Evolutionary conservation across 805 yeast species (phyloP).

Genomic region (Zygoascus biomembranicola): DNA sequence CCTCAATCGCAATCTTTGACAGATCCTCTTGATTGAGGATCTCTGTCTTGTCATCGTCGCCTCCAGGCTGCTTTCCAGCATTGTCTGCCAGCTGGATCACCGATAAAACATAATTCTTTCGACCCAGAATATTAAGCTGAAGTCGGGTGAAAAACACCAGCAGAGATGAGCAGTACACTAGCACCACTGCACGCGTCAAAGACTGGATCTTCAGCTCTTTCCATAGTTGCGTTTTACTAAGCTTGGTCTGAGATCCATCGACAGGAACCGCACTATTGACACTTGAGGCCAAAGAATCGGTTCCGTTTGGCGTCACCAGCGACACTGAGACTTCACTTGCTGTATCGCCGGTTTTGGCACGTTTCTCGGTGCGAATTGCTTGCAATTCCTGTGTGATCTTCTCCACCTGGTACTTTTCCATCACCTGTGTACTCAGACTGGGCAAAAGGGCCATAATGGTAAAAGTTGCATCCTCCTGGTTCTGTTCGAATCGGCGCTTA

Average conservation of each 20-base stretch:
- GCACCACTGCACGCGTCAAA: conserved; percentile 61
- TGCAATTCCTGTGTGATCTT: conserved; percentile 61
- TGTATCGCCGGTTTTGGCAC: conserved; percentile 1
- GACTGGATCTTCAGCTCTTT: conserved; percentile 67
- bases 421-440: conserved; percentile 57
- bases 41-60: conserved; percentile 22
- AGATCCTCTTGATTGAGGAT: conserved; percentile 20
- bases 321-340: conserved; percentile 1
- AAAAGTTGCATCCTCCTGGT: conserved; percentile 81
- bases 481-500: conserved; percentile 77
- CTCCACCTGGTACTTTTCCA: conserved; percentile 61
- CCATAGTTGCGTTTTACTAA: conserved; percentile 70
- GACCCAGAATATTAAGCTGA: conserved; percentile 81
- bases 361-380: conserved; percentile 37
- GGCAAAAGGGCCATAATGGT: conserved; percentile 80
- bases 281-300: not conserved
- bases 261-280: not conserved
- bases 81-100: conserved; percentile 62
- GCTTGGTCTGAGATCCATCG: conserved; percentile 18
- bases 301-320: not conserved
- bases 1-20: conserved; percentile 19
- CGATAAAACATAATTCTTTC: conserved; percentile 74
- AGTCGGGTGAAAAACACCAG: conserved; percentile 72
- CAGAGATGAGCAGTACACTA: conserved; percentile 59
- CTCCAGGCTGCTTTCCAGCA: conserved; percentile 15